Conservation (phyloP, 176 grass and related monocot genomes). For the Rhipidocladum racemiflorum region DNA sequence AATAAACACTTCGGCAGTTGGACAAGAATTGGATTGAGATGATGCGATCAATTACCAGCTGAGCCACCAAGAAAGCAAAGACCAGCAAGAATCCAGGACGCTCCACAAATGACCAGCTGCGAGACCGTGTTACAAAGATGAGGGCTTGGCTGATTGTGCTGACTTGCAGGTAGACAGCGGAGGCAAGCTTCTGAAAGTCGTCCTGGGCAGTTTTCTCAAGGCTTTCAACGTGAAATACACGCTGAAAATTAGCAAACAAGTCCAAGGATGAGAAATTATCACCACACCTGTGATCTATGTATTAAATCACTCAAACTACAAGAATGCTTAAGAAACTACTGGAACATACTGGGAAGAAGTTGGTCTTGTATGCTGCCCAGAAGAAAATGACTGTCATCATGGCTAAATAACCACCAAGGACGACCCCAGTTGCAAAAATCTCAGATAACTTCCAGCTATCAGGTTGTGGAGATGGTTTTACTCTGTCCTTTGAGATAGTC, state of each 20-base stretch:
- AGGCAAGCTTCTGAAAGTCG: slow-evolving; percentile 80
- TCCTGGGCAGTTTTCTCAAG: slow-evolving; percentile 81
- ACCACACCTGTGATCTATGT: background rate
- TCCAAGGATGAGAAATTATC: slow-evolving; percentile 22
- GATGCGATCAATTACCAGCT: slow-evolving; percentile 45
- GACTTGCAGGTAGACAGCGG: slow-evolving; percentile 89
- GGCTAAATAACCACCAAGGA: slow-evolving; percentile 77
- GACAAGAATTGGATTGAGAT: background rate
- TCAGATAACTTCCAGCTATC: slow-evolving; percentile 92
- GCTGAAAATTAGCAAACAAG: slow-evolving; percentile 43
- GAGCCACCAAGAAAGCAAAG: slow-evolving; percentile 76
- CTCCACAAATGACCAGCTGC: slow-evolving; percentile 90
- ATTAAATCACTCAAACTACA: background rate
- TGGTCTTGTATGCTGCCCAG: slow-evolving; percentile 80
- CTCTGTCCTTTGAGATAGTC: slow-evolving; percentile 96
- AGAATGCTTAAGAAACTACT: background rate
- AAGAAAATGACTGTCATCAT: slow-evolving; percentile 99
- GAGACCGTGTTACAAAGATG: slow-evolving; percentile 85
- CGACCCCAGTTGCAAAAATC: slow-evolving; percentile 83
- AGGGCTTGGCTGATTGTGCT: slow-evolving; percentile 89
- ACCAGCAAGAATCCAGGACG: slow-evolving; percentile 78
- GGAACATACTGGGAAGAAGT: slow-evolving; percentile 72
- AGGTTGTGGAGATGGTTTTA: slow-evolving; percentile 77
- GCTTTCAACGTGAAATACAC: slow-evolving; percentile 76
- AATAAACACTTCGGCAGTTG: background rate